These are phyloP conservation scores for Eremothecium coryli DNA, from an alignment of 1,139 yeast species.

Conservation along the genomic window DNA sequence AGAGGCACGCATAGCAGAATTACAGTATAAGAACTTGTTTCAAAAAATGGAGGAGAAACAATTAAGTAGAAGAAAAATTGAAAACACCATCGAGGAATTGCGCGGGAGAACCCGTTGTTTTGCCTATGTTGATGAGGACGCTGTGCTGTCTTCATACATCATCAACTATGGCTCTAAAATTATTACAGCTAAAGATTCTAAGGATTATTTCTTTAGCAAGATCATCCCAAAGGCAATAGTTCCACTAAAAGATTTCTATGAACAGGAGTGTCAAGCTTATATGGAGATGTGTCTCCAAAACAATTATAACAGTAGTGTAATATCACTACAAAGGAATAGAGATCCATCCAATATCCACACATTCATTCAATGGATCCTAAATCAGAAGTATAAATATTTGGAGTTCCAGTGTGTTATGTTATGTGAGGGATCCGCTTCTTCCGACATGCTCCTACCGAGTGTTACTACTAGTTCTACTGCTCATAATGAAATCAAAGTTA, in stretches of 20 bases:
- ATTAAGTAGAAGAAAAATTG: constrained; percentile 36
- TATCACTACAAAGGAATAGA: constrained; percentile 19
- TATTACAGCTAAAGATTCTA: constrained; percentile 7
- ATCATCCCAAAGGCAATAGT: constrained; percentile 14
- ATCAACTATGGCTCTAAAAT: constrained; percentile 16
- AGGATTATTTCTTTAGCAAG: constrained; percentile 11
- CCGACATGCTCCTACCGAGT: constrained; percentile 14
- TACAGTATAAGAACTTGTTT: constrained; percentile 19
- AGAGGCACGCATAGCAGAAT: constrained; percentile 16
- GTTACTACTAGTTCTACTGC: constrained; percentile 4
- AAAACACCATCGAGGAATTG: constrained; percentile 45
- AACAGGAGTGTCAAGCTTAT: constrained; percentile 22
- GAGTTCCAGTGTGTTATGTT: constrained; percentile 18
- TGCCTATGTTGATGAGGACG: constrained; percentile 17
- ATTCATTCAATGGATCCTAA: constrained; percentile 12
- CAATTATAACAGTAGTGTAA: constrained; percentile 18
- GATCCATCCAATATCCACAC: constrained; percentile 12
- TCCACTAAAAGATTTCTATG: constrained; percentile 15
- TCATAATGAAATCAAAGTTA: constrained; percentile 18
- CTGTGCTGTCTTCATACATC: constrained; percentile 3
- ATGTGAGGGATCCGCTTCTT: constrained; percentile 18
- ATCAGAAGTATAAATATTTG: constrained; percentile 11
- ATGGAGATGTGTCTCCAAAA: constrained; percentile 24
- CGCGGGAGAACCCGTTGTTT: constrained; percentile 32
- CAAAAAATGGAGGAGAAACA: constrained; percentile 28